phyloP scores from a whole-genome alignment of 2,329 filamentous ascomycete genomes.

The Fusarium sterilihyphosum region DNA sequence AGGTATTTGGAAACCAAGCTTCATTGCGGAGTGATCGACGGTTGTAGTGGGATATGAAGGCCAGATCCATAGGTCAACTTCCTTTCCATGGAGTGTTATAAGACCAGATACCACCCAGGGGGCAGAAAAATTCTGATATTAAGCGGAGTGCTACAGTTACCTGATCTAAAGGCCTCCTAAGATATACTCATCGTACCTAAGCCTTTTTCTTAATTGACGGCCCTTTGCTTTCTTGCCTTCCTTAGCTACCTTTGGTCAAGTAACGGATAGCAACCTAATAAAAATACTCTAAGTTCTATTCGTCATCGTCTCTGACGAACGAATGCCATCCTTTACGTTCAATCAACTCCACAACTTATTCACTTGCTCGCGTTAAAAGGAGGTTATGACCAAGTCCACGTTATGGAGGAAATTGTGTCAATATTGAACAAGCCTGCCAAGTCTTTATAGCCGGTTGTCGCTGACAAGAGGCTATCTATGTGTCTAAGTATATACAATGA shows the following conservation, averaged over 20 bases:
- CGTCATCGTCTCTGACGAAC: fast-evolving
- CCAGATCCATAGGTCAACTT: no score
- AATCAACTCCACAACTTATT: neutral
- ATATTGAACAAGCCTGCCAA: conserved; percentile 18
- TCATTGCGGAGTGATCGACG: no score
- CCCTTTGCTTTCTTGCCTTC: neutral
- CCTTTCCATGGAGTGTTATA: no score
- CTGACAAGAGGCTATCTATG: conserved; percentile 4
- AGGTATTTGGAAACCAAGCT: no score
- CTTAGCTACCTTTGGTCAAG: neutral
- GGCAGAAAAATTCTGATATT: neutral
- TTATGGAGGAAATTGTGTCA: neutral
- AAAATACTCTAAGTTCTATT: neutral
- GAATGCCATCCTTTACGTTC: fast-evolving
- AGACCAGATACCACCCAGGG: no score
- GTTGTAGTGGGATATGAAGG: no score
- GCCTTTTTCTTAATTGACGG: neutral
- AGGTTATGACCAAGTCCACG: neutral
- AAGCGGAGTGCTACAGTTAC: neutral
- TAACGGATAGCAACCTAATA: no score
- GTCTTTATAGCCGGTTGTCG: conserved; percentile 10
- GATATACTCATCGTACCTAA: neutral
- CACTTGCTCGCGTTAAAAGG: no score
- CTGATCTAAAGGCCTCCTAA: fast-evolving
- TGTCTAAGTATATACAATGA: conserved; percentile 38